phyloP scores from a whole-genome alignment of 1,284 basidiomycete species.

The Coniferiporia weirii region DNA sequence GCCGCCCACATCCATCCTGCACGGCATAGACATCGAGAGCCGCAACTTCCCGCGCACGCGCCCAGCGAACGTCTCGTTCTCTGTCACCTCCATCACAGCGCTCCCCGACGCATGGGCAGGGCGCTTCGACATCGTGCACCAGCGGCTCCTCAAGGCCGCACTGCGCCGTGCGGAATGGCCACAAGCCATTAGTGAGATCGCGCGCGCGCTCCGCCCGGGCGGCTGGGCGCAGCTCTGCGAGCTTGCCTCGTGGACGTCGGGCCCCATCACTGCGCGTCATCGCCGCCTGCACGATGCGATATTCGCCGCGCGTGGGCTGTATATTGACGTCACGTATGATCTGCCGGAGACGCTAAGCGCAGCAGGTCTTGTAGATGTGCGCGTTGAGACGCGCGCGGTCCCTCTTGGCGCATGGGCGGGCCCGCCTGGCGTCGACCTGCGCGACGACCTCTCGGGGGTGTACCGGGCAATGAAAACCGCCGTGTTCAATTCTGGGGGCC shows the following conservation, averaged over 20 bases:
- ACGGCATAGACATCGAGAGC: background rate
- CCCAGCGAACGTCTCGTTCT: slow-evolving; percentile 23
- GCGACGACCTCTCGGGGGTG: slow-evolving; percentile 17
- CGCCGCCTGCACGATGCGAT: background rate
- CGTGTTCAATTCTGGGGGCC: background rate
- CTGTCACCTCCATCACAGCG: slow-evolving; percentile 5
- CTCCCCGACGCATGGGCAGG: slow-evolving; percentile 20
- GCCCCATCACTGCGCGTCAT: background rate
- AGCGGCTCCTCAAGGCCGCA: slow-evolving; percentile 28
- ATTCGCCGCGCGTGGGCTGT: slow-evolving; percentile 18
- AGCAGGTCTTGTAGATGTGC: slow-evolving; percentile 23
- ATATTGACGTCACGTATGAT: slow-evolving; percentile 17
- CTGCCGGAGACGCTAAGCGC: slow-evolving; percentile 22
- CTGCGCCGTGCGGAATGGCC: slow-evolving; percentile 28
- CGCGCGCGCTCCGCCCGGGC: slow-evolving; percentile 26
- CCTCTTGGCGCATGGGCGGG: slow-evolving; percentile 23
- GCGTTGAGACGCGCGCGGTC: slow-evolving; percentile 13
- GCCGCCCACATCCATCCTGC: background rate
- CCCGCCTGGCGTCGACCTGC: slow-evolving; percentile 12
- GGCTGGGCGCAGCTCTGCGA: slow-evolving; percentile 30
- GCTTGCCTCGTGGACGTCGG: background rate
- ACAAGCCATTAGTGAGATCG: slow-evolving; percentile 23
- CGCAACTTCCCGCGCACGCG: background rate
- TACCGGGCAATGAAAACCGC: background rate
- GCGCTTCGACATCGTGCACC: slow-evolving; percentile 28